These are phyloP conservation scores for Lentinula lateritia DNA, from an alignment of 768 basidiomycete species.

Conservation along the genomic window DNA sequence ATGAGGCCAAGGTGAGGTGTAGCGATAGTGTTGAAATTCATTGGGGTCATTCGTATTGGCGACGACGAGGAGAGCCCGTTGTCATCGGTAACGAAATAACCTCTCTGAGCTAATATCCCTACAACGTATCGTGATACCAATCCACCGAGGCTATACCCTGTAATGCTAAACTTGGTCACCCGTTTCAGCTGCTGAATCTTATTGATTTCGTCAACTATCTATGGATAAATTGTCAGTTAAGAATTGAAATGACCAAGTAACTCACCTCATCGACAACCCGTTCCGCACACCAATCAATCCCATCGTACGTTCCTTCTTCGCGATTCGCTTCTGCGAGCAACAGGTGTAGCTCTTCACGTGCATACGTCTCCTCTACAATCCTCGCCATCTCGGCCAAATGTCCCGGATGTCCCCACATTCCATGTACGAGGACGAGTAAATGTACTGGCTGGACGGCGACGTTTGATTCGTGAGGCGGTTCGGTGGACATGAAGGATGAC, in stretches of 20 bases:
- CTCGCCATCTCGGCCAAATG: constrained; percentile 57
- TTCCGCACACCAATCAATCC: constrained; percentile 81
- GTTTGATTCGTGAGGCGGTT: too few relatives aligned
- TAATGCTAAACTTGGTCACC: constrained; percentile 67
- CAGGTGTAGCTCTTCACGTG: constrained; percentile 43
- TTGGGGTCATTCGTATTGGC: constrained; percentile 22
- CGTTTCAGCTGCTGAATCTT: constrained; percentile 43
- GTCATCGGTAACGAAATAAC: constrained; percentile 45
- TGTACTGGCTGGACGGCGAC: constrained; percentile 16
- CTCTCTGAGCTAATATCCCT: constrained; percentile 25
- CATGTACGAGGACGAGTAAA: constrained; percentile 47
- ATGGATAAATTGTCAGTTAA: background rate
- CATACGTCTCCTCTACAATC: constrained; percentile 41
- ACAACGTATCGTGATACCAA: constrained; percentile 75
- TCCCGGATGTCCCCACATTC: constrained; percentile 79
- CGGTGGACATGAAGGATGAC: too few relatives aligned
- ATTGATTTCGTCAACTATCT: constrained; percentile 23
- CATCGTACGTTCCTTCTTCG: constrained; percentile 73
- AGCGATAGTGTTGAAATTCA: constrained; percentile 61
- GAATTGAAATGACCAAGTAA: constrained; percentile 6
- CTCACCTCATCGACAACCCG: constrained; percentile 72
- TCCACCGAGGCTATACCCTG: constrained; percentile 80
- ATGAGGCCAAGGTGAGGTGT: constrained; percentile 60
- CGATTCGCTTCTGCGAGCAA: constrained; percentile 62
- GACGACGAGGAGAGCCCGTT: too few relatives aligned